phyloP scores from a whole-genome alignment of 352 stramenopile genomes.

The Pilasporangium apinafurcum region DNA sequence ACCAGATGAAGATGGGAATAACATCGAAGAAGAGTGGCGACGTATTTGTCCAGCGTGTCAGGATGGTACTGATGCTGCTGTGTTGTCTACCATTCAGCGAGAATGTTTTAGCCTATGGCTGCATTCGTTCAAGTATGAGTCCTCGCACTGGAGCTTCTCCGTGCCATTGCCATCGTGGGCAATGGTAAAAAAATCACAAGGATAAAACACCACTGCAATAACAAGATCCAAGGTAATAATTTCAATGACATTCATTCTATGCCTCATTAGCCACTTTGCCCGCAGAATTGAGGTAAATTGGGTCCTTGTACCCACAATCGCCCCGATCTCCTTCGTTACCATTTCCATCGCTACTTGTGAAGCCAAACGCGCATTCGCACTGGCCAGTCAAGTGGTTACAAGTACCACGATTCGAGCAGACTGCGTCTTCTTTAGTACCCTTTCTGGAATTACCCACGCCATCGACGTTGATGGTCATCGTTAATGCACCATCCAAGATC shows the following conservation, averaged over 20 bases:
- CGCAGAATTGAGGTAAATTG: conserved; percentile 64
- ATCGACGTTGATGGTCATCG: conserved; percentile 38
- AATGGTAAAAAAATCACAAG: not conserved
- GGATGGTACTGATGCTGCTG: not conserved
- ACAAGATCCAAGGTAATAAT: not conserved
- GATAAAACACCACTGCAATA: conserved; percentile 16
- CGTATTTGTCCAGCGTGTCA: conserved; percentile 13
- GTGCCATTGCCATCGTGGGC: conserved; percentile 38
- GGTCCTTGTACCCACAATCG: conserved; percentile 87
- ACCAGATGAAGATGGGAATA: not conserved
- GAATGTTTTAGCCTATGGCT: conserved; percentile 30
- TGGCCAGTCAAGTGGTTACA: conserved; percentile 43
- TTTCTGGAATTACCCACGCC: conserved; percentile 29
- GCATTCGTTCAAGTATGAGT: conserved; percentile 47
- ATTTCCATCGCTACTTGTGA: conserved; percentile 71
- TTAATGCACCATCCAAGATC: conserved; percentile 56
- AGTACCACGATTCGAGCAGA: conserved; percentile 53
- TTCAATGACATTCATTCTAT: conserved; percentile 7
- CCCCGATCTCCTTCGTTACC: conserved; percentile 80
- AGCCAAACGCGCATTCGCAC: conserved; percentile 66
- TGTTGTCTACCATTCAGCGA: conserved; percentile 13
- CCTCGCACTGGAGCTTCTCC: conserved; percentile 23
- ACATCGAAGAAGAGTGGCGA: not conserved
- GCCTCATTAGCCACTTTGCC: conserved; percentile 52
- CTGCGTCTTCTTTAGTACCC: conserved; percentile 60